phyloP scores from a whole-genome alignment of 2,329 filamentous ascomycete genomes.

The Tolypocladium amazonense region DNA sequence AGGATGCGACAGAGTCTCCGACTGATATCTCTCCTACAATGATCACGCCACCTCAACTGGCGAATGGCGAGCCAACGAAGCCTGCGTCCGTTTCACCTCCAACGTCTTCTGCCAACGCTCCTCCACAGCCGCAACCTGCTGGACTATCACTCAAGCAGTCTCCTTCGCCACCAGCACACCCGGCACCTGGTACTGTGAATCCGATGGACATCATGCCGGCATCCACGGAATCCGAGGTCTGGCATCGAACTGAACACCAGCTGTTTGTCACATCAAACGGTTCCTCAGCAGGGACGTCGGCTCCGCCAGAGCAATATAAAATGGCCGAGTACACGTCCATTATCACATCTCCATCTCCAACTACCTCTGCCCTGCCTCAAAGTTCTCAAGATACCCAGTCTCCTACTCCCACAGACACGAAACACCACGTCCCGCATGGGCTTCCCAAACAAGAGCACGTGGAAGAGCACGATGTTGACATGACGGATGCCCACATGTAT shows the following conservation, averaged over 20 bases:
- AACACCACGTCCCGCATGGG: neutral
- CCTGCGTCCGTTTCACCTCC: neutral
- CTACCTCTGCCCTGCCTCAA: conserved; percentile 5
- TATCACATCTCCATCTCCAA: conserved; percentile 13
- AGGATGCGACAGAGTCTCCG: conserved; percentile 18
- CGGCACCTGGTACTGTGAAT: conserved; percentile 38
- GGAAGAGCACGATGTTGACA: conserved; percentile 11
- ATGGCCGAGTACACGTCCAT: conserved; percentile 1
- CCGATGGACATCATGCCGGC: conserved; percentile 43
- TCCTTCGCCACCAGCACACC: conserved; percentile 19
- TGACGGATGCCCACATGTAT: conserved; percentile 14
- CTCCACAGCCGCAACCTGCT: neutral
- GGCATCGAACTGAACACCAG: conserved; percentile 25
- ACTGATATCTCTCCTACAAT: conserved; percentile 14
- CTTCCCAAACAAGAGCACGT: conserved; percentile 4
- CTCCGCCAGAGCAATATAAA: neutral
- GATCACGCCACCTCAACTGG: conserved; percentile 3
- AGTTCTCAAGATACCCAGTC: conserved; percentile 16
- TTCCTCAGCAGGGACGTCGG: conserved; percentile 9
- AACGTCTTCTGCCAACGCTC: neutral
- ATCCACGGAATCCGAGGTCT: conserved; percentile 24
- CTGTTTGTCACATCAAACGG: conserved; percentile 17
- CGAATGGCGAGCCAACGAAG: conserved; percentile 7
- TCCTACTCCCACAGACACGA: conserved; percentile 12
- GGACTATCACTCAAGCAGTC: conserved; percentile 9